Conservation (phyloP, 148 eudicot genomes). For the Tetragonia tetragonoides region DNA sequence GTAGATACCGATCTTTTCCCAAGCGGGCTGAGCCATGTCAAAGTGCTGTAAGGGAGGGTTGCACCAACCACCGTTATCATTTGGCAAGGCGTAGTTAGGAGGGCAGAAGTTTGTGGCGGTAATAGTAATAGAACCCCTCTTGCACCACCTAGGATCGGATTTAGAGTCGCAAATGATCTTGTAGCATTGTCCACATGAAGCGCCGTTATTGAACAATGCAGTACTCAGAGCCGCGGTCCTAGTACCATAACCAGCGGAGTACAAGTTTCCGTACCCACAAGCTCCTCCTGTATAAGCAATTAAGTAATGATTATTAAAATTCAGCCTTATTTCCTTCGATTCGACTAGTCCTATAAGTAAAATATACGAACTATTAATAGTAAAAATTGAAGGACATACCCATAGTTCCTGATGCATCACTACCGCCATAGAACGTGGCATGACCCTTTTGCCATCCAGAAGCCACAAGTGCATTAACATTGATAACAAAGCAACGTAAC, state of each 20-base stretch:
- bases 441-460: slow-evolving; percentile 58
- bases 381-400: slow-evolving; percentile 33
- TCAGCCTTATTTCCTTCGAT: slow-evolving; percentile 21
- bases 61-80: slow-evolving; percentile 82
- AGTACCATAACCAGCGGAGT: slow-evolving; percentile 62
- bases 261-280: slow-evolving; percentile 89
- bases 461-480: slow-evolving; percentile 45
- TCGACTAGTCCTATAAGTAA: background rate
- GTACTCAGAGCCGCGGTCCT: slow-evolving; percentile 87
- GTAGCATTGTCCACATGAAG: slow-evolving; percentile 83
- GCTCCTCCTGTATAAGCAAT: slow-evolving; percentile 61
- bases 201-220: slow-evolving; percentile 76
- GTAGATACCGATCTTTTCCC: slow-evolving; percentile 90
- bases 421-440: slow-evolving; percentile 81
- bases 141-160: slow-evolving; percentile 56
- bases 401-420: slow-evolving; percentile 86
- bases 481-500: slow-evolving; percentile 24
- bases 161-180: slow-evolving; percentile 67
- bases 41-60: slow-evolving; percentile 93
- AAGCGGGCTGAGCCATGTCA: slow-evolving; percentile 97
- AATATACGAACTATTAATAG: no score
- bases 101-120: slow-evolving; percentile 97
- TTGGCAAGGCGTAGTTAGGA: slow-evolving; percentile 67
- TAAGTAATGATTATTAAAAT: background rate
- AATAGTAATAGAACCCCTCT: slow-evolving; percentile 62